Conservation (phyloP, 306 rosid genomes). For the Quercus wislizeni region DNA sequence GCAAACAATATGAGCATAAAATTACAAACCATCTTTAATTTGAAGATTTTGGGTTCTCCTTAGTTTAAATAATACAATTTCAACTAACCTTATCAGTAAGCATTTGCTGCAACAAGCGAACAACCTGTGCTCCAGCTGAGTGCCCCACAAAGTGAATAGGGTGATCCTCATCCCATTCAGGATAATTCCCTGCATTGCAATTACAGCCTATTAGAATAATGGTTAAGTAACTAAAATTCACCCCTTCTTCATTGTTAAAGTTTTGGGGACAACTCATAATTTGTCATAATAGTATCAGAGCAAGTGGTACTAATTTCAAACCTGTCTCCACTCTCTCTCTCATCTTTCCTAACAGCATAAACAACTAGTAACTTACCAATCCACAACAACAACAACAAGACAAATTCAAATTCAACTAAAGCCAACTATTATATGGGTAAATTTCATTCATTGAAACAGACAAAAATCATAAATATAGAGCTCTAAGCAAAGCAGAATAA, state of each 20-base stretch:
- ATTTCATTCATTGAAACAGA: neutral
- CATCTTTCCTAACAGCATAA: no score
- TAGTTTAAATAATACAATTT: neutral
- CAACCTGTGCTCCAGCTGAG: constrained; percentile 97
- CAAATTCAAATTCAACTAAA: neutral
- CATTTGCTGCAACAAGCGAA: constrained; percentile 93
- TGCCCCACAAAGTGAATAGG: constrained; percentile 96
- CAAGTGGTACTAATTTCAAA: no score
- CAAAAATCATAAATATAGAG: neutral
- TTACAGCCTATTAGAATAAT: neutral
- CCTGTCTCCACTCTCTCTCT: no score
- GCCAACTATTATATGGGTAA: neutral
- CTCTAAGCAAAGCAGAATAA: constrained; percentile 12
- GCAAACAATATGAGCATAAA: constrained; percentile 26
- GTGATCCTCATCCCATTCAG: constrained; percentile 97
- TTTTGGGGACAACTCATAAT: no score
- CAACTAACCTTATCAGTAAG: constrained; percentile 84
- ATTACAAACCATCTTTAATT: neutral
- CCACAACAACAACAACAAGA: neutral
- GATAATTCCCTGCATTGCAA: constrained; percentile 72
- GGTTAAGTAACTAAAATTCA: no score
- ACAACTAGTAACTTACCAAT: neutral
- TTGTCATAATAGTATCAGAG: no score
- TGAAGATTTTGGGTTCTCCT: neutral
- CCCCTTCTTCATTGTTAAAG: no score